A percentile compares a stretch with the other conserved stretches of the same genome.
Conservation (phyloP, 345 rosid genomes). For the Erucastrum elatum region DNA sequence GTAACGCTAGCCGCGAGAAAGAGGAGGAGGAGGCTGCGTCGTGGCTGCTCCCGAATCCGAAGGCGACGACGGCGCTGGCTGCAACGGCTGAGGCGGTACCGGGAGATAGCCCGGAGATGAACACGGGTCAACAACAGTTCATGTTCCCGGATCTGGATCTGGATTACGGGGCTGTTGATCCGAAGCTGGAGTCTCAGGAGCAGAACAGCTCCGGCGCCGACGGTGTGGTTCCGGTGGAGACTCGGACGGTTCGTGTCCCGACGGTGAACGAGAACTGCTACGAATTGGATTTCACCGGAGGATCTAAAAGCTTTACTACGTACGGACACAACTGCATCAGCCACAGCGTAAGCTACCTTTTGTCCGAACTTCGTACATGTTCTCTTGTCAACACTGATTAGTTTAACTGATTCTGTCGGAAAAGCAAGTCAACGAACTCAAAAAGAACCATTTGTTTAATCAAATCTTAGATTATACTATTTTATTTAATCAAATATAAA, state of each 20-base stretch:
- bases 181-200: slow-evolving; percentile 64
- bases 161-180: slow-evolving; percentile 64
- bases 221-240: slow-evolving; percentile 83
- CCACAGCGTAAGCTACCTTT: slow-evolving; percentile 59
- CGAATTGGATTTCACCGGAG: slow-evolving; percentile 56
- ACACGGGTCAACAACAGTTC: slow-evolving; percentile 57
- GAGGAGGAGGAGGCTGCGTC: slow-evolving; percentile 97
- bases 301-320: slow-evolving; percentile 45
- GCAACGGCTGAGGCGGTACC: not conserved
- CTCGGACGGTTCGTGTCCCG: slow-evolving; percentile 41
- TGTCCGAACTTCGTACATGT: not conserved
- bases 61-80: slow-evolving; percentile 17
- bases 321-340: slow-evolving; percentile 57
- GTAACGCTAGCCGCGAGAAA: slow-evolving; percentile 49
- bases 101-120: slow-evolving; percentile 55
- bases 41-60: slow-evolving; percentile 85
- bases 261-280: slow-evolving; percentile 53
- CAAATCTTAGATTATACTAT: not conserved
- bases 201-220: slow-evolving; percentile 82
- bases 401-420: not conserved
- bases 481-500: not conserved
- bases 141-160: slow-evolving; percentile 72
- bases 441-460: slow-evolving; percentile 10
- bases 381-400: not conserved
- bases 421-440: not conserved